phyloP scores from a whole-genome alignment of 2,329 filamentous ascomycete genomes.

The Tolypocladium cylindrosporum region DNA sequence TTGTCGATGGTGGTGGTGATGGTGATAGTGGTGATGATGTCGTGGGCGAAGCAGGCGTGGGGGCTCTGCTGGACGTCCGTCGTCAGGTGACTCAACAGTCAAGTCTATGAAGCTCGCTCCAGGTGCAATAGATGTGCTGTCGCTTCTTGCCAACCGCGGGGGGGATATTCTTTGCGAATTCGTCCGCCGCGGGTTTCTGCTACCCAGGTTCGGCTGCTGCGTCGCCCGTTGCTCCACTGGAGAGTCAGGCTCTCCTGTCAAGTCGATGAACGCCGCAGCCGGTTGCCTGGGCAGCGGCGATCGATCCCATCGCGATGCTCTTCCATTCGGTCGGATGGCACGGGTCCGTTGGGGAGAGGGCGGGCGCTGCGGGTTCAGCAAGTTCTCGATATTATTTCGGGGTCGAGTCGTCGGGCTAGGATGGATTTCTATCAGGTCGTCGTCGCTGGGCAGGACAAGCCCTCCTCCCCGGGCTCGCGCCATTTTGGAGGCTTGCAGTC shows the following conservation, averaged over 20 bases:
- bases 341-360: neutral
- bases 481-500: conserved; percentile 5
- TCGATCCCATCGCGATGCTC: neutral
- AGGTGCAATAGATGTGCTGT: conserved; percentile 29
- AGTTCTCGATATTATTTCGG: conserved; percentile 1
- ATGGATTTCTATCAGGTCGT: conserved; percentile 25
- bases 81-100: conserved; percentile 33
- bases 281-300: neutral
- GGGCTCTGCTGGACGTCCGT: conserved; percentile 13
- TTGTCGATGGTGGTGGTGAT: conserved; percentile 4
- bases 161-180: conserved; percentile 28
- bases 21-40: conserved; percentile 8
- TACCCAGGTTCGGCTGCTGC: conserved; percentile 9
- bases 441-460: conserved; percentile 12
- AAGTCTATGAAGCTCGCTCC: conserved; percentile 38
- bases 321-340: neutral
- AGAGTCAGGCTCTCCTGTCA: conserved; percentile 41
- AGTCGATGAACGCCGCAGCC: conserved; percentile 32
- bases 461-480: conserved; percentile 5
- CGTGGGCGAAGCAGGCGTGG: neutral
- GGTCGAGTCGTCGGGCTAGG: conserved; percentile 5
- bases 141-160: conserved; percentile 32
- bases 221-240: conserved; percentile 24
- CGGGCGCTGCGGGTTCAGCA: conserved; percentile 5
- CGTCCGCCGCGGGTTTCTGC: conserved; percentile 30